Percentiles rank a stretch among this genome's conserved stretches.
These are phyloP conservation scores for Magnaporthiopsis incrustans DNA, from an alignment of 2,329 filamentous ascomycete species.

Conservation along the genomic window DNA sequence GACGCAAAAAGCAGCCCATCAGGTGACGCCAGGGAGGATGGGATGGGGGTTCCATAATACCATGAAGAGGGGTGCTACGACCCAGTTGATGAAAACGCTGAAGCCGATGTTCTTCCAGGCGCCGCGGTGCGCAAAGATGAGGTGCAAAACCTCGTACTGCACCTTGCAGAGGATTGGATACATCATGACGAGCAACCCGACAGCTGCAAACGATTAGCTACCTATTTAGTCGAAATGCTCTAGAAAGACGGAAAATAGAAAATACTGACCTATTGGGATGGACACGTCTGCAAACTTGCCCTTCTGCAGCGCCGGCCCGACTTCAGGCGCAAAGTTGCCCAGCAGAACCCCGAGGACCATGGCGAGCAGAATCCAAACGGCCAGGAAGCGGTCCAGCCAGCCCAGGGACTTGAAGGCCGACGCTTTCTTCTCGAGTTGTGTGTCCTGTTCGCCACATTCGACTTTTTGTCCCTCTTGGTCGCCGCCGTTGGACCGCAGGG, in stretches of 20 bases:
- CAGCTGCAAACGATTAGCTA: slow-evolving; percentile 43
- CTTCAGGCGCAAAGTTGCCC: slow-evolving; percentile 63
- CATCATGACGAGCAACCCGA: slow-evolving; percentile 87
- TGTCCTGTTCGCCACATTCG: too few species aligned
- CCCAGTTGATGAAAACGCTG: slow-evolving; percentile 73
- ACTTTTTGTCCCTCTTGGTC: too few species aligned
- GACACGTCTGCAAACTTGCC: slow-evolving; percentile 55
- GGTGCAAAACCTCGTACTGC: slow-evolving; percentile 60
- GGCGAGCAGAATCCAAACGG: slow-evolving; percentile 68
- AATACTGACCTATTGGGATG: too few species aligned
- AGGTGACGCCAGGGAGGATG: too few species aligned
- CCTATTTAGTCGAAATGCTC: too few species aligned
- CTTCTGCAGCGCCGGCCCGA: slow-evolving; percentile 50
- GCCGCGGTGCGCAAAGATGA: slow-evolving; percentile 46
- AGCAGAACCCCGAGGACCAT: slow-evolving; percentile 70
- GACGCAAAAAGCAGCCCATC: too few species aligned
- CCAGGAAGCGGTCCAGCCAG: slow-evolving; percentile 55
- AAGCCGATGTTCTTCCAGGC: slow-evolving; percentile 77
- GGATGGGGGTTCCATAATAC: too few species aligned
- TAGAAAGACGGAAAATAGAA: slow-evolving; percentile 21
- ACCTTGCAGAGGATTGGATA: slow-evolving; percentile 89
- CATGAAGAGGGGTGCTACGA: slow-evolving; percentile 73
- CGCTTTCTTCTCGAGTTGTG: slow-evolving; percentile 10
- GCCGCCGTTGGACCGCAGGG: too few species aligned
- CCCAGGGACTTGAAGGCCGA: slow-evolving; percentile 48